These are phyloP conservation scores for Chrysoporthe cubensis DNA, from an alignment of 2,329 filamentous ascomycete species.

Conservation along the genomic window DNA sequence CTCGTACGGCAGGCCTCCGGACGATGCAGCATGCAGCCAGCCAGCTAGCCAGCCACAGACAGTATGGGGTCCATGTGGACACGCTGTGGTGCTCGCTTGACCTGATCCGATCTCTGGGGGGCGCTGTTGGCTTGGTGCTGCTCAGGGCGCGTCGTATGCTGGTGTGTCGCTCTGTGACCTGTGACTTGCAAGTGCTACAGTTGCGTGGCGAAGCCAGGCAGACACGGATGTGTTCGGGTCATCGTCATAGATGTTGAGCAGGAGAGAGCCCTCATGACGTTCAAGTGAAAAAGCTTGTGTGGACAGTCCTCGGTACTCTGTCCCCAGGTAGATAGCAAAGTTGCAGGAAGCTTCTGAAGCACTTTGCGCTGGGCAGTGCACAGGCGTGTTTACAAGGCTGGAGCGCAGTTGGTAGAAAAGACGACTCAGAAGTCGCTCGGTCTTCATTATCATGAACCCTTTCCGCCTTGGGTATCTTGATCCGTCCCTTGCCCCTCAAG, in stretches of 20 bases:
- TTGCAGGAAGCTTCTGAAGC: neutral
- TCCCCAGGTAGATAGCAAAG: neutral
- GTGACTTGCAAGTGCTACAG: neutral
- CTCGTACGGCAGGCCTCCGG: too few species aligned
- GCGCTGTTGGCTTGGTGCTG: too few species aligned
- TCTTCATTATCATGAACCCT: constrained; percentile 13
- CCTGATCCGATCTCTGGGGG: too few species aligned
- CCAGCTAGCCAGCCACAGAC: too few species aligned
- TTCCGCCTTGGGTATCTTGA: constrained; percentile 9
- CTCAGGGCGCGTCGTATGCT: neutral
- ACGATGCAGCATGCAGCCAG: too few species aligned
- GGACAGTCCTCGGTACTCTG: neutral
- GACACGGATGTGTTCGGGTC: neutral
- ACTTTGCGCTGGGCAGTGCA: neutral
- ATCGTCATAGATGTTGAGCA: neutral
- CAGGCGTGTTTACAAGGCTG: neutral
- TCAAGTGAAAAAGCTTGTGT: neutral
- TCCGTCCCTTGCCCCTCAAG: neutral
- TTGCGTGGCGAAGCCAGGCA: neutral
- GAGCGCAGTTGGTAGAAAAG: neutral
- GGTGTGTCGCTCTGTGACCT: neutral
- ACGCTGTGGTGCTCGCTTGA: too few species aligned
- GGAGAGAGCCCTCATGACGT: neutral
- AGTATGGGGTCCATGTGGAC: too few species aligned
- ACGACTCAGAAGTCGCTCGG: constrained; percentile 1